These are phyloP conservation scores for Ascochyta lentis DNA, from an alignment of 2,329 filamentous ascomycete species.

Conservation along the genomic window DNA sequence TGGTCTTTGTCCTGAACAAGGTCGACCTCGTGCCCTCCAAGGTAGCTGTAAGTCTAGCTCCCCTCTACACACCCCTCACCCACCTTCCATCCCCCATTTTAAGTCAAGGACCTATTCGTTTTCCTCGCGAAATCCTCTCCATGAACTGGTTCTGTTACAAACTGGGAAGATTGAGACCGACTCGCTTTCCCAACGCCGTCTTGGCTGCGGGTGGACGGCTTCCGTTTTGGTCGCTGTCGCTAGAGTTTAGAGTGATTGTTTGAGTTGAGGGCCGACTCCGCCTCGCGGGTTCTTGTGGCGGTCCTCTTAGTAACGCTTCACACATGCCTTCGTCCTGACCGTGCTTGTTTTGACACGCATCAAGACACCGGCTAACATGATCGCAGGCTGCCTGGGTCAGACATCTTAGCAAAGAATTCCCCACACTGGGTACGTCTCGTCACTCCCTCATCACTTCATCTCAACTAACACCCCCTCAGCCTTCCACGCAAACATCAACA, in stretches of 20 bases:
- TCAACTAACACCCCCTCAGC: conserved; percentile 54
- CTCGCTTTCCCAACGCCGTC: conserved; percentile 70
- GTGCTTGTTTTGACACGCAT: conserved; percentile 24
- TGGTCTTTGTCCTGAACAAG: conserved; percentile 90
- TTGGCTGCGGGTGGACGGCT: conserved; percentile 72
- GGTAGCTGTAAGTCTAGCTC: conserved; percentile 81
- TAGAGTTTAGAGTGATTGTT: conserved; percentile 81
- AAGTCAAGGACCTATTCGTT: conserved; percentile 84
- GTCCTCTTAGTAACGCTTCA: conserved; percentile 99
- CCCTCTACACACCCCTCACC: conserved; percentile 15
- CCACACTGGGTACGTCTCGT: conserved; percentile 67
- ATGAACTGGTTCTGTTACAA: conserved; percentile 97
- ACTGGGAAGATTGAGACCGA: conserved; percentile 91
- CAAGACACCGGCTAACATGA: conserved; percentile 31
- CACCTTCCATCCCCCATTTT: conserved; percentile 75
- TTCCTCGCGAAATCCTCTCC: conserved; percentile 50
- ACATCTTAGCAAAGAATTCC: conserved; percentile 84
- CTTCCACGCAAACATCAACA: conserved; percentile 93
- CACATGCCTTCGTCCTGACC: conserved; percentile 63
- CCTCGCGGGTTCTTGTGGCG: conserved; percentile 68
- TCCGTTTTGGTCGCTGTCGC: conserved; percentile 89
- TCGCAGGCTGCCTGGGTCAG: conserved; percentile 90
- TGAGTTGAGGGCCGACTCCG: conserved; percentile 94
- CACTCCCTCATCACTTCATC: neutral
- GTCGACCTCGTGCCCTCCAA: conserved; percentile 90